phyloP scores from a whole-genome alignment of 129 eudicot genomes.

The Chrysanthemum lavandulifolium region DNA sequence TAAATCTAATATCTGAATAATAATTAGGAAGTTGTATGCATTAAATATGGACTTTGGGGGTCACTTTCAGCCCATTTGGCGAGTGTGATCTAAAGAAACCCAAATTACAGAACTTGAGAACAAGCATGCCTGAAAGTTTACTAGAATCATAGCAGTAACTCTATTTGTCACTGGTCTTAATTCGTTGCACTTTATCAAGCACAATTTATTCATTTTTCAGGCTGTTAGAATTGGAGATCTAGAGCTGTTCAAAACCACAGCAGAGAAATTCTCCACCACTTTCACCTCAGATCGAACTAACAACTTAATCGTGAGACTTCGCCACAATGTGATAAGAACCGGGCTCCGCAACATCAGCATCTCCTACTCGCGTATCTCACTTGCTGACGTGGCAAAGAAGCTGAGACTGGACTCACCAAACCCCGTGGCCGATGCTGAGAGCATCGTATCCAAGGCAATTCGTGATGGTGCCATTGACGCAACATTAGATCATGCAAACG shows the following conservation, averaged over 20 bases:
- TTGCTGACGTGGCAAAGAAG: conserved; percentile 81
- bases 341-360: conserved; percentile 98
- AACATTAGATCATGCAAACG: conserved; percentile 79
- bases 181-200: neutral
- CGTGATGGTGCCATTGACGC: conserved; percentile 99
- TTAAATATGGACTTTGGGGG: no score
- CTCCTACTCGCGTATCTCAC: conserved; percentile 92
- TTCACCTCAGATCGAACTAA: conserved; percentile 77
- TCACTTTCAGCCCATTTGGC: neutral
- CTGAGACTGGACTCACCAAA: conserved; percentile 82
- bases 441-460: conserved; percentile 91
- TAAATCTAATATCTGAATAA: no score
- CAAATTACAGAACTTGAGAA: neutral
- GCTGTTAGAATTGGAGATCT: conserved; percentile 96
- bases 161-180: neutral
- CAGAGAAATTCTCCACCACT: conserved; percentile 80
- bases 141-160: neutral
- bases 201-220: conserved; percentile 36
- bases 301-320: conserved; percentile 85
- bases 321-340: conserved; percentile 94
- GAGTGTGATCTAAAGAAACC: no score
- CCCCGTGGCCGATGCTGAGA: conserved; percentile 95
- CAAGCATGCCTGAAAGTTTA: neutral
- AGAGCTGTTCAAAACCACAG: conserved; percentile 70
- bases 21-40: no score